Conservation (phyloP, 257 asterid species). For the Mitragyna speciosa region DNA sequence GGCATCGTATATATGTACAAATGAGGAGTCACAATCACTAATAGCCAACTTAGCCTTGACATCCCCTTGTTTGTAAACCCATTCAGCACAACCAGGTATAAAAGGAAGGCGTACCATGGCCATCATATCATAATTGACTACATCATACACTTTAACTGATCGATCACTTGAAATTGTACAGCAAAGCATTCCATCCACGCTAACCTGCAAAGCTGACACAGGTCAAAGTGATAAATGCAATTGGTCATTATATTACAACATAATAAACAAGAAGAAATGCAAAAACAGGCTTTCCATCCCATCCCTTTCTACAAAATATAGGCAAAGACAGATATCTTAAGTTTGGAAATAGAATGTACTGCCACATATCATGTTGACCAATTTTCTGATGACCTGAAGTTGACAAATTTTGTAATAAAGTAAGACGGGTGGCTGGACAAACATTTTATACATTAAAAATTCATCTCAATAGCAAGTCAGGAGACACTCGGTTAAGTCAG, state of each 20-base stretch:
- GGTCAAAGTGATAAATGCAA: constrained; percentile 23
- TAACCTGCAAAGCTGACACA: constrained; percentile 65
- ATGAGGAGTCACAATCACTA: constrained; percentile 82
- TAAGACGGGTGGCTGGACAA: background rate
- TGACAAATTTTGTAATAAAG: background rate
- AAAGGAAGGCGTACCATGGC: constrained; percentile 92
- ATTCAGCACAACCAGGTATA: constrained; percentile 83
- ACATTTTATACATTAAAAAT: background rate
- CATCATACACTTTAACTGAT: constrained; percentile 92
- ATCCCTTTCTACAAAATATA: too few species aligned
- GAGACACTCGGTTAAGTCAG: background rate
- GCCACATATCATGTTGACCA: background rate
- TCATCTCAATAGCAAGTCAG: background rate
- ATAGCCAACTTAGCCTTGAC: constrained; percentile 87
- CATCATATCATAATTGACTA: constrained; percentile 98
- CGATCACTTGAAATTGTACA: constrained; percentile 92
- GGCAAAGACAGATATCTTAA: background rate
- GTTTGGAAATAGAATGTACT: background rate
- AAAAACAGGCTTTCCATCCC: too few species aligned
- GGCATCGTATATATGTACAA: constrained; percentile 84
- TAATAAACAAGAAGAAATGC: constrained; percentile 2
- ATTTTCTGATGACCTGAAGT: background rate
- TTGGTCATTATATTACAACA: constrained; percentile 3
- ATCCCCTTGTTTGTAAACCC: constrained; percentile 95
- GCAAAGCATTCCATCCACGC: constrained; percentile 89